Base-by-base conservation (phyloP, 345 rosid genomes). In the Gossypium rotundifolium region DNA sequence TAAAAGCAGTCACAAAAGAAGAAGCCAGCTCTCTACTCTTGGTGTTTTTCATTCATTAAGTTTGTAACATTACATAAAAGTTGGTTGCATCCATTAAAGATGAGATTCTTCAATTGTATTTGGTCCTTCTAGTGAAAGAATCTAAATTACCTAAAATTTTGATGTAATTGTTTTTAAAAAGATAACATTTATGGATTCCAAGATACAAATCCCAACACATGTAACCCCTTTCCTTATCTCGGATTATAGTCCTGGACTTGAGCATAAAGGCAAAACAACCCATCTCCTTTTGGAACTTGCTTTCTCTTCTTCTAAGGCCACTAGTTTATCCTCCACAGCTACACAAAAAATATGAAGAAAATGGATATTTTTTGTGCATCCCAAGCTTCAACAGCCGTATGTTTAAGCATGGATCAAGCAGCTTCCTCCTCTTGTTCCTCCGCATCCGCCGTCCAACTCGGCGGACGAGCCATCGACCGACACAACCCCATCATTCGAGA, bases 401-500 rank as follows among this genome's bases (percentile, higher is more conserved):
- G 92, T 81, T 74, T 81, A 77, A 86, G 88, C 85, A 87, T 84
- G 85, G 88, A 86, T 38, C 87, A 84, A 76, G 62, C 11, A 13
- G 69, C 80, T 29, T 82, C 90, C 77, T 74, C 87, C 64, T 75
- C 79, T 52, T 52, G 61, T 22, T 70, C 73, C 61, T 38, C 80
- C n/a, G 71, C 83, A 62, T 72, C 81, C 72, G 42, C 79, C 63
- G 68, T 63, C 66, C 83, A 74, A 52, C 83, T 82, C 1, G 88
- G 85, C 42, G 91, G 88, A 76, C 83, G 89, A 74, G 82, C 90
- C 82, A 87, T 93, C 69, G 97, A 93, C 78, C 95, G 97, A 79
- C 90, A 91, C 84, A 91, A 93, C 49, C 97, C 97, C 18, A 88
- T 91, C 79, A 93, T 88, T 81, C 76, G 93, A 63, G 97, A 93